These are phyloP conservation scores for Hydrangea macrophylla DNA, from an alignment of 148 eudicot genomes.

Conservation along the genomic window DNA sequence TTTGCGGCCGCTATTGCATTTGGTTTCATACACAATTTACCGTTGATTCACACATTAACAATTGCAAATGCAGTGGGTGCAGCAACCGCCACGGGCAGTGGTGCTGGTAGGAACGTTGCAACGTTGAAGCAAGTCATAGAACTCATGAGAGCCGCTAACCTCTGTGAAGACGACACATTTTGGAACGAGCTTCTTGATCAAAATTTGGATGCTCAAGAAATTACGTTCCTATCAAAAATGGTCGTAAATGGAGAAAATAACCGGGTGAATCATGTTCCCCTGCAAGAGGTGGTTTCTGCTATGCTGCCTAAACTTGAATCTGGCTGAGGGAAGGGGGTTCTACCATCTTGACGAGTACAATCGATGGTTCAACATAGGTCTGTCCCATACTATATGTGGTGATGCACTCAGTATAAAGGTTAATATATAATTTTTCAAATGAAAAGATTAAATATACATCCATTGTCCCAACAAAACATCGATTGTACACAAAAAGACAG, in stretches of 20 bases:
- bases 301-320: constrained; percentile 60
- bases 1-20: constrained; percentile 89
- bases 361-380: no score
- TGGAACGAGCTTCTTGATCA: constrained; percentile 57
- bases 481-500: no score
- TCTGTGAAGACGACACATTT: constrained; percentile 60
- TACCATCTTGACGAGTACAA: constrained; percentile 26
- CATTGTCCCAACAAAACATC: no score
- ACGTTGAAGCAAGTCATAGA: constrained; percentile 45
- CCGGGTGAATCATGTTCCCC: constrained; percentile 31
- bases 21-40: constrained; percentile 77
- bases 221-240: constrained; percentile 51
- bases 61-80: constrained; percentile 97
- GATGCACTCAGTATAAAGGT: no score
- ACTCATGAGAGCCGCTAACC: constrained; percentile 51
- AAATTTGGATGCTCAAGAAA: constrained; percentile 30
- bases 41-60: constrained; percentile 57
- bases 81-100: constrained; percentile 94
- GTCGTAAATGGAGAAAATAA: constrained; percentile 34
- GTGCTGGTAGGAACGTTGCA: constrained; percentile 96
- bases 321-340: constrained; percentile 22
- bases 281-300: constrained; percentile 54
- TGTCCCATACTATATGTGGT: no score
- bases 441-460: no score
- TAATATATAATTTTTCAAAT: no score